Evolutionary conservation across 2,329 filamentous ascomycete species (phyloP).

Genomic region (Arthrobotrys sinensis): DNA sequence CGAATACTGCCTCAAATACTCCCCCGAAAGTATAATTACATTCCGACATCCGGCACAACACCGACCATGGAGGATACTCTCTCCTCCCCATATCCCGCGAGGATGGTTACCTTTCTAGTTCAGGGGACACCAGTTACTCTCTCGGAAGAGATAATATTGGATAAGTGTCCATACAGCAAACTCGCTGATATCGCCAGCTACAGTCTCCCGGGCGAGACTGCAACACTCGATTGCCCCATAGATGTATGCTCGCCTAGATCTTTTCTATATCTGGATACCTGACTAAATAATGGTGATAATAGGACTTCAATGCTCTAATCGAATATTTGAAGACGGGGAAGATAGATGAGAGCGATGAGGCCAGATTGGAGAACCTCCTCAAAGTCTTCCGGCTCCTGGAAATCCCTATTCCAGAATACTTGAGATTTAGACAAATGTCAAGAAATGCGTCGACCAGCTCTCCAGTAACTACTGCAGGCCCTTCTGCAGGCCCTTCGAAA

Average conservation of each 20-base stretch:
- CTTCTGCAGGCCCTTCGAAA: constrained; percentile 22
- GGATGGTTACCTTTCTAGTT: constrained; percentile 56
- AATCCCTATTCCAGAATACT: constrained; percentile 46
- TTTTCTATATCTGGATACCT: neutral
- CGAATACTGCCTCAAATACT: constrained; percentile 26
- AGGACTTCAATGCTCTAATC: constrained; percentile 51
- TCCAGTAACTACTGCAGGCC: neutral
- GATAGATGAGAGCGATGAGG: constrained; percentile 42
- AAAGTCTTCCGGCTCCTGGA: constrained; percentile 31
- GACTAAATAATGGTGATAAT: neutral
- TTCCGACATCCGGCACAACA: constrained; percentile 41
- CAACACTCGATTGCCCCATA: constrained; percentile 57
- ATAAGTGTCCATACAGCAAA: constrained; percentile 62
- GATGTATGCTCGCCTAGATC: constrained; percentile 48
- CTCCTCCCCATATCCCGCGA: constrained; percentile 40
- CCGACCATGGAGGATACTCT: constrained; percentile 51
- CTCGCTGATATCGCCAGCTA: constrained; percentile 62
- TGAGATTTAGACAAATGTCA: constrained; percentile 29
- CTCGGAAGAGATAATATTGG: constrained; percentile 61
- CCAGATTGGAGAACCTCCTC: constrained; percentile 21
- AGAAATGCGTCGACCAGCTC: constrained; percentile 2
- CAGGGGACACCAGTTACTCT: constrained; percentile 60
- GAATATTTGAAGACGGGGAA: constrained; percentile 41
- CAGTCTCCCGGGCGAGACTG: constrained; percentile 62
- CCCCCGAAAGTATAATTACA: constrained; percentile 36